These are phyloP conservation scores for Pyrenophora teres DNA, from an alignment of 2,329 filamentous ascomycete species.

Conservation along the genomic window DNA sequence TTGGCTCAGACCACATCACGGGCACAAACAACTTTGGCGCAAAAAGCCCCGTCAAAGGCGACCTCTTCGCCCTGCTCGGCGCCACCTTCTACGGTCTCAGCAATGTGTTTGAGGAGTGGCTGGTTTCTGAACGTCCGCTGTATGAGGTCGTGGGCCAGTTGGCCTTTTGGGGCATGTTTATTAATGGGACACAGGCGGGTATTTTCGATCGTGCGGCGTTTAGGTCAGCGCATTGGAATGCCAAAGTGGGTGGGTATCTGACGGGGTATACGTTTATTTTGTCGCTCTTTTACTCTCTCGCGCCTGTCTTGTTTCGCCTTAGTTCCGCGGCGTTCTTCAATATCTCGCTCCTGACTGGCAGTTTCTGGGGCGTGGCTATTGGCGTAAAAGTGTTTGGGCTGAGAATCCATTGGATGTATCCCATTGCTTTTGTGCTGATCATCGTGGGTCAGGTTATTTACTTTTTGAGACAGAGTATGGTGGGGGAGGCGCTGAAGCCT, in stretches of 20 bases:
- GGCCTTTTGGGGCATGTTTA: conserved; percentile 82
- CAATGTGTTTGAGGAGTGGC: conserved; percentile 94
- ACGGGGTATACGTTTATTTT: conserved; percentile 88
- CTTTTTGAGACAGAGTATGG: conserved; percentile 78
- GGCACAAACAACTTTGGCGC: conserved; percentile 70
- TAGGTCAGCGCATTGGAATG: conserved; percentile 51
- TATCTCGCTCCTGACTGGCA: conserved; percentile 88
- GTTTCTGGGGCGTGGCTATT: conserved; percentile 97
- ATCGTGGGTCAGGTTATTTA: conserved; percentile 84
- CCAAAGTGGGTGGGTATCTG: conserved; percentile 74
- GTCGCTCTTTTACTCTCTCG: conserved; percentile 82
- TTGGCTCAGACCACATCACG: conserved; percentile 85
- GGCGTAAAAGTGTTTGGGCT: conserved; percentile 84
- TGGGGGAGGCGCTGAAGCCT: conserved; percentile 91
- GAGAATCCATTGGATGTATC: conserved; percentile 85
- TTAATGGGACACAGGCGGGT: conserved; percentile 87
- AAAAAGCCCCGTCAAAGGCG: conserved; percentile 81
- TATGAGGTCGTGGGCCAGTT: conserved; percentile 95
- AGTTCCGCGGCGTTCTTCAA: conserved; percentile 94
- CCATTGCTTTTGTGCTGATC: conserved; percentile 92
- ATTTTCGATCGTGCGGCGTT: conserved; percentile 88
- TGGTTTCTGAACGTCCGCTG: conserved; percentile 82
- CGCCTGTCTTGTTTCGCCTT: conserved; percentile 86
- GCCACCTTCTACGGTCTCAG: conserved; percentile 88
- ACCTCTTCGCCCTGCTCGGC: conserved; percentile 86